Percentiles rank a stretch among this genome's conserved stretches.
Conservation (phyloP, 306 rosid genomes). For the Cajanus cajan region DNA sequence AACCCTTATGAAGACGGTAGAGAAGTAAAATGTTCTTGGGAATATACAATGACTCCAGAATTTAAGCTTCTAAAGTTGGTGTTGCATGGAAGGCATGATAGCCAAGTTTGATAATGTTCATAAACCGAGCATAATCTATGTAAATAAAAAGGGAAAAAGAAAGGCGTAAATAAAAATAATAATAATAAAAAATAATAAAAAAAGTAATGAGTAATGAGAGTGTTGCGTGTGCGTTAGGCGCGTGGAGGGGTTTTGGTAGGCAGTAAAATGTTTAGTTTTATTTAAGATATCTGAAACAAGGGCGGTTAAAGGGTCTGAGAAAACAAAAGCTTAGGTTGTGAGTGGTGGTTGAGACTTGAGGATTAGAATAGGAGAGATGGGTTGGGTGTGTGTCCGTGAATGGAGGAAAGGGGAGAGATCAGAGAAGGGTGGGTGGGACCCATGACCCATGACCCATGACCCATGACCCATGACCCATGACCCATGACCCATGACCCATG, state of each 20-base stretch:
- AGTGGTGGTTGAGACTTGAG: no score
- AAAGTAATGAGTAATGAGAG: no score
- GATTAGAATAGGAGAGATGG: no score
- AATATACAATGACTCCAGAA: not conserved
- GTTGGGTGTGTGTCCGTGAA: constrained; percentile 63
- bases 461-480: no score
- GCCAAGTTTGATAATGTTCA: not conserved
- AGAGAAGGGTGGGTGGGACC: constrained; percentile 52
- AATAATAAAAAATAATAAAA: no score
- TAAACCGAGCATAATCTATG: not conserved
- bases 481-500: no score
- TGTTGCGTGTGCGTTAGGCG: constrained; percentile 32
- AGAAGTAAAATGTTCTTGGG: not conserved
- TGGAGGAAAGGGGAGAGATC: constrained; percentile 8
- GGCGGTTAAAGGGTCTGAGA: constrained; percentile 44
- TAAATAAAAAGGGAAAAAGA: not conserved
- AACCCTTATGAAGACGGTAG: not conserved
- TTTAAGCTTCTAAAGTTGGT: not conserved
- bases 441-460: no score
- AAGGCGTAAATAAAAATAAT: constrained; percentile 17
- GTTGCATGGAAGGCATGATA: not conserved
- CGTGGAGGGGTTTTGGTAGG: no score
- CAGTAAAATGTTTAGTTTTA: constrained; percentile 25
- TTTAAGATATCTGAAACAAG: constrained; percentile 25
- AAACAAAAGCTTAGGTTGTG: not conserved